Evolutionary conservation across 2,329 filamentous ascomycete genomes (phyloP), one percentile per base, ranked within the genome.

Genomic region (Aspergillus versicolor): DNA sequence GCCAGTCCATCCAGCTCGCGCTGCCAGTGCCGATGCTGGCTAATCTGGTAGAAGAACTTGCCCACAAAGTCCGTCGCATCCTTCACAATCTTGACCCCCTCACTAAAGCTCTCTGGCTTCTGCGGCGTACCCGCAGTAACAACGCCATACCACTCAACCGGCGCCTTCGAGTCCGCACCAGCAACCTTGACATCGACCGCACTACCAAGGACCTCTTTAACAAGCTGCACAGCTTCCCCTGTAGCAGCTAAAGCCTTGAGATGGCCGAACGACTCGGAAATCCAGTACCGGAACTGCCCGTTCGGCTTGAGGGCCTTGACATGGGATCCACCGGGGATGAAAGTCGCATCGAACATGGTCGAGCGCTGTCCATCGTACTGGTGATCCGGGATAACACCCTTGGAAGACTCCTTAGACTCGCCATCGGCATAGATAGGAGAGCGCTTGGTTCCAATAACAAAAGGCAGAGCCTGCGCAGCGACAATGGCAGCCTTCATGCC

Each of bases 251-350:
- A 12, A 8, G 52, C 37, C 44, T 54, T 49, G 5, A 92, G 80
- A 59, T 94, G 90, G 0, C 89, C 90, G 62, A 92, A 94, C 0
- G 90, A 88, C 73, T 94, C 90, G 2, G 88, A 83, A 2, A 93
- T 76, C 84, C 88, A 93, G 75, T 92, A 88, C 7, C 90, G 72
- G 0, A 88, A 89, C 15, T 89, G 85, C 0, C 90, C 90, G 61
- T 83, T 91, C 78, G 87, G 86, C 53, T 81, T 76, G 0, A 94
- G 81, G 0, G 83, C 84, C 41, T 80, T 74, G 21, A 90, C 75
- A 1, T 86, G 79, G 0, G 81, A 77, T 1, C 91, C 90, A 1
- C 89, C 89, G 1, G 90, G 90, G 3, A 95, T 77, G 67, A 91
- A 92, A 27, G 92, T 69, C 0, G 89, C 87, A 69, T 94, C 91